Base-by-base conservation (phyloP, 163 green algal genomes). In the Chloromonas sp. region DNA sequence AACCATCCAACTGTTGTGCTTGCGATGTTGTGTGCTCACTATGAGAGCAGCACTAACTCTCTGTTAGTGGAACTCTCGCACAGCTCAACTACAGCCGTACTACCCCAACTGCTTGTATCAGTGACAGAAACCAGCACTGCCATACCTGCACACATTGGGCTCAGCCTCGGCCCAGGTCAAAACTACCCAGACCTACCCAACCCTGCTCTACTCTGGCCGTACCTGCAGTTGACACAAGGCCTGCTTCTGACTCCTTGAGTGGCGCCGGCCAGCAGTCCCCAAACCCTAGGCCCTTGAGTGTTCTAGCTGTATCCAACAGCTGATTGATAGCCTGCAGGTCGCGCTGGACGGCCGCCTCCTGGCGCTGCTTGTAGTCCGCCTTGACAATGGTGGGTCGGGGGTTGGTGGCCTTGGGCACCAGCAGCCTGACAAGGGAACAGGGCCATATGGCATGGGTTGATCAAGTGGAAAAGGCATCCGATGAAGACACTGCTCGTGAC, bases 231-330 rank as follows among this genome's bases (percentile, higher is more conserved):
- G 79, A 58, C n/a, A 81, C 3, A 8, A 82, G 58, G 3, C 79
- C 59, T 3, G 11, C 81, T 36, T 90, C 85, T 66, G 70, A 70
- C 59, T 89, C 86, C 74, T 85, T 82, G 0, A 91, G 87, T 1
- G 81, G 86, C 1, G 66, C 87, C 0, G 92, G 93, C 93, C 93
- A 96, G 86, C 89, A 91, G 62, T 93, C 87, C 0, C 90, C 93
- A 78, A 89, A 83, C 14, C 93, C 93, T 59, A 91, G 84, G 3
- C 88, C 91, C 2, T 84, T 84, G 1, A 82, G 83, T 1, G 82
- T 70, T 84, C 93, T 93, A 60, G 88, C 85, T 0, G 71, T 85
- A 81, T 95, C 88, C 66, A 95, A 80, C 84, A 94, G 84, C n/a
- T 87, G 83, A 60, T 87, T 87, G 80, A 95, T 91, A 81, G 87